Percentiles rank a stretch among this genome's conserved stretches.
Evolutionary conservation across 768 basidiomycete genomes (phyloP).

Genomic region (Filobasidium floriforme): DNA sequence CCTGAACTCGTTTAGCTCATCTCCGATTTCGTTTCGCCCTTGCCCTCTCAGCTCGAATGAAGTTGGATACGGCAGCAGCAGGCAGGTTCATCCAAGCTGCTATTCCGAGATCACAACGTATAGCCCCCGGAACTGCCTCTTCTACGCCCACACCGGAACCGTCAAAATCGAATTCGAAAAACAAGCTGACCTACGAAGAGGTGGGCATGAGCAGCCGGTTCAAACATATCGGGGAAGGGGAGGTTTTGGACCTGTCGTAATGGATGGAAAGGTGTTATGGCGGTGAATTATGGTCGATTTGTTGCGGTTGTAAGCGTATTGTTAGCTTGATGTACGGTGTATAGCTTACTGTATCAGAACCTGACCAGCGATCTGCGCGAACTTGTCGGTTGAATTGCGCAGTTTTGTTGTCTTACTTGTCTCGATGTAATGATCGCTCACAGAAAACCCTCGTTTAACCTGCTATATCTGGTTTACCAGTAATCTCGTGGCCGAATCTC

Average conservation of each 20-base stretch:
- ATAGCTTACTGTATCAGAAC: too few species aligned
- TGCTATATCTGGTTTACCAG: too few species aligned
- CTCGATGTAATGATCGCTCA: too few species aligned
- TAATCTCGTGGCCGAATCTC: too few species aligned
- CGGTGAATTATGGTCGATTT: too few species aligned
- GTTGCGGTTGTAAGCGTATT: too few species aligned
- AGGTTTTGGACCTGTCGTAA: neutral
- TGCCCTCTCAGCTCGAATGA: conserved; percentile 13
- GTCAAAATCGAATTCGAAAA: neutral
- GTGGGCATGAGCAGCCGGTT: conserved; percentile 16
- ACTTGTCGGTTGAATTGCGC: too few species aligned
- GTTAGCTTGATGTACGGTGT: too few species aligned
- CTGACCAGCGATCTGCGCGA: too few species aligned
- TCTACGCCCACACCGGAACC: neutral
- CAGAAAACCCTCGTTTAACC: too few species aligned
- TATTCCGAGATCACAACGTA: conserved; percentile 32
- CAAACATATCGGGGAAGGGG: conserved; percentile 5
- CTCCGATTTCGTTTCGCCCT: neutral
- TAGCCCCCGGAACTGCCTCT: neutral
- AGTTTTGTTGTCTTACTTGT: too few species aligned
- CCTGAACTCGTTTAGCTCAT: neutral
- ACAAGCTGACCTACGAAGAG: neutral
- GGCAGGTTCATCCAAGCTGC: conserved; percentile 34
- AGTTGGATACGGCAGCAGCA: conserved; percentile 35
- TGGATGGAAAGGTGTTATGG: too few species aligned